A percentile compares a stretch with the other conserved stretches of the same genome.
phyloP scores from a whole-genome alignment of 305 asterid species.

The Plantago lanceolata region DNA sequence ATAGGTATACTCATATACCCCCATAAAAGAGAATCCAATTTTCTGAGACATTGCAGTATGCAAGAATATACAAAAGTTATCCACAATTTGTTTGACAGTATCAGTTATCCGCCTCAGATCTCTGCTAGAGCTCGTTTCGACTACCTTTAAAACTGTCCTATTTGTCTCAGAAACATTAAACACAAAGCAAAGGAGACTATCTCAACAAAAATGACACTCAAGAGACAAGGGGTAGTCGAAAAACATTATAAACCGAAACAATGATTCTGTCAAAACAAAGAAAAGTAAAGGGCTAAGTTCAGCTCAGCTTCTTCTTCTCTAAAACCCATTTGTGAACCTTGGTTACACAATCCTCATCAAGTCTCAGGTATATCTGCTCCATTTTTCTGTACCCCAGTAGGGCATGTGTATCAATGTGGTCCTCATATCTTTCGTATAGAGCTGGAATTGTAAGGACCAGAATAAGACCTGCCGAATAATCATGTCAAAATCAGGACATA shows the following conservation, averaged over 20 bases:
- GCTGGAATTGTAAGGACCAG: conserved; percentile 65
- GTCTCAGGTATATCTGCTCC: conserved; percentile 33
- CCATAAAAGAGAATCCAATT: no score
- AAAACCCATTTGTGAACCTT: conserved; percentile 43
- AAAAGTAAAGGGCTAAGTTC: conserved; percentile 16
- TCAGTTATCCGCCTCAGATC: no score
- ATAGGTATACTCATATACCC: no score
- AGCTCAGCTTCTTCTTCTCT: conserved; percentile 63
- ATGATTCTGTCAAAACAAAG: not conserved
- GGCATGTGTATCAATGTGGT: conserved; percentile 35
- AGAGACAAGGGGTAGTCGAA: not conserved
- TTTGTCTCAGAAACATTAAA: not conserved
- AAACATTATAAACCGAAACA: conserved; percentile 4
- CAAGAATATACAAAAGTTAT: no score
- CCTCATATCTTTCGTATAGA: conserved; percentile 61
- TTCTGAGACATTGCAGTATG: no score
- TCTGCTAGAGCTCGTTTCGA: conserved; percentile 8
- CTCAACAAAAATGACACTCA: conserved; percentile 1
- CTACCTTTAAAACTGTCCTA: conserved; percentile 14
- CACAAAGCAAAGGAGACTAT: not conserved
- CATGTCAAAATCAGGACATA: not conserved
- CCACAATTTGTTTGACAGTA: no score
- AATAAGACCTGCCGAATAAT: conserved; percentile 45
- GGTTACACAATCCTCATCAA: conserved; percentile 44
- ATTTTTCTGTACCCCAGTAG: conserved; percentile 35